These are phyloP conservation scores for Tuber magnatum DNA, from an alignment of 495 filamentous ascomycete species.

Conservation along the genomic window DNA sequence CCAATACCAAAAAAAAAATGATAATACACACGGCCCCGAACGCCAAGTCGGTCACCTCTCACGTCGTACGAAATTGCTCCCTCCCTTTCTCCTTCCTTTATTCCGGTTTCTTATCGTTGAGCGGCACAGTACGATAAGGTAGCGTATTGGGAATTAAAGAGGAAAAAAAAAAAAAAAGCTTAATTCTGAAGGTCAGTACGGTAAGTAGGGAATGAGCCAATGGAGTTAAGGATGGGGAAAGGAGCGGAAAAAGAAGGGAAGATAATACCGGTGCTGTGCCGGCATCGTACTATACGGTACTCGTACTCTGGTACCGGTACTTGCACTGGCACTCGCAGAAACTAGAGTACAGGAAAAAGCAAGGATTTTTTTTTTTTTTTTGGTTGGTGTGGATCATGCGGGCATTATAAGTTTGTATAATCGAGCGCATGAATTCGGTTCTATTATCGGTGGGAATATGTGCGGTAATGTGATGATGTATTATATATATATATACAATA, in stretches of 20 bases:
- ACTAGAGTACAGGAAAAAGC: not conserved
- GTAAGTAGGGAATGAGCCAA: not conserved
- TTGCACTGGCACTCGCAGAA: not conserved
- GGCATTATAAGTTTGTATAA: not conserved
- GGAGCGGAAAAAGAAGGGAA: not conserved
- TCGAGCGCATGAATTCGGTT: not conserved
- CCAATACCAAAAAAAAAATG: not conserved
- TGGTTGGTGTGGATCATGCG: not conserved
- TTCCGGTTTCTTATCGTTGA: no score
- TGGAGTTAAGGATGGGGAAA: not conserved
- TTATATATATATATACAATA: not conserved
- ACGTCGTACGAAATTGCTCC: not conserved
- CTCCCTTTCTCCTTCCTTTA: not conserved
- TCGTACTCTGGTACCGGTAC: no score
- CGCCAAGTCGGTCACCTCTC: not conserved
- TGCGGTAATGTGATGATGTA: not conserved
- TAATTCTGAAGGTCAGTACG: not conserved
- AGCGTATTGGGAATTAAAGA: no score
- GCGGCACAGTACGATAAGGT: not conserved
- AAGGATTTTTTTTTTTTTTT: not conserved
- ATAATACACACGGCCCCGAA: not conserved
- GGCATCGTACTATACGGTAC: no score
- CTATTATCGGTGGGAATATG: not conserved
- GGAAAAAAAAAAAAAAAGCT: not conserved
- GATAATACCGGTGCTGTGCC: not conserved